Conservation (phyloP, 192 early-diverging fungal species). For the Gigaspora rosea region DNA sequence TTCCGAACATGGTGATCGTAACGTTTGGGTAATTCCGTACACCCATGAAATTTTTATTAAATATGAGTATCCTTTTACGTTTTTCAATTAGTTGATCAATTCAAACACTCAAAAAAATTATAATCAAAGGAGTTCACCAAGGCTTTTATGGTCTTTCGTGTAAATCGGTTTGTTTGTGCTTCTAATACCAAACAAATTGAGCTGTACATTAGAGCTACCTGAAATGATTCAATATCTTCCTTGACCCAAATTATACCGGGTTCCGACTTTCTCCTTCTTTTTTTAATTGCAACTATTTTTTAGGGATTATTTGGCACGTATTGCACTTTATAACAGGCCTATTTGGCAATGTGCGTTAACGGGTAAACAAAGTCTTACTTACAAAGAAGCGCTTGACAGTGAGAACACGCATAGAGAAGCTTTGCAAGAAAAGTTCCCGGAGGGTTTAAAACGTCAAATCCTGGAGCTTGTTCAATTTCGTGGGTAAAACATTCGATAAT, state of each 20-base stretch:
- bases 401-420: slow-evolving; percentile 68
- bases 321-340: slow-evolving; percentile 66
- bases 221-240: no score
- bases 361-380: slow-evolving; percentile 75
- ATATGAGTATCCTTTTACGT: slow-evolving; percentile 55
- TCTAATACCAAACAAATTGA: slow-evolving; percentile 31
- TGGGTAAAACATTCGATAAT: slow-evolving; percentile 37
- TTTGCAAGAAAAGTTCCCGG: slow-evolving; percentile 67
- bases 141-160: background rate
- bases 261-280: slow-evolving; percentile 11
- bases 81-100: background rate
- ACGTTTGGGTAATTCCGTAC: slow-evolving; percentile 55
- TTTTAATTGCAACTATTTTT: slow-evolving; percentile 12
- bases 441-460: slow-evolving; percentile 60
- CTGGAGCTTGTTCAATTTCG: slow-evolving; percentile 76
- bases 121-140: background rate
- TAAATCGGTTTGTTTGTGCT: slow-evolving; percentile 12
- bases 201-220: background rate
- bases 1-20: slow-evolving; percentile 34
- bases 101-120: background rate
- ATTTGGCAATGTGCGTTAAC: slow-evolving; percentile 80
- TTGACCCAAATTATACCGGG: no score
- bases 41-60: slow-evolving; percentile 61
- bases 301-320: slow-evolving; percentile 71
- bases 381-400: slow-evolving; percentile 74